Base-by-base conservation (phyloP, 768 basidiomycete species). In the Tubosaeta sp. region DNA sequence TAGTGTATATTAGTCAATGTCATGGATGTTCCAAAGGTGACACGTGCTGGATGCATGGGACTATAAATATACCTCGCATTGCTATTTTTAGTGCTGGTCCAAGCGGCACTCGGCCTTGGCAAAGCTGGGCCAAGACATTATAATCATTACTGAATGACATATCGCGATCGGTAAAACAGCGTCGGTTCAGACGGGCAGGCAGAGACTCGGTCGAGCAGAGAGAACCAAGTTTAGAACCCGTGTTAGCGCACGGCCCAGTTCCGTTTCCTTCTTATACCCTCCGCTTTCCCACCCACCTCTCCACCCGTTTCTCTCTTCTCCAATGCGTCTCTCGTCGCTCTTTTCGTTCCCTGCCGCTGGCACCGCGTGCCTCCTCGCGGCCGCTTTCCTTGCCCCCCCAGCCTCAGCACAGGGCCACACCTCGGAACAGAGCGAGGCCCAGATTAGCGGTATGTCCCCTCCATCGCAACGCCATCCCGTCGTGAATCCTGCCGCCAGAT, bases 381-480 rank as follows among this genome's bases (percentile, higher is more conserved):
- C 27, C 25, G 4, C 29, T 11, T 8, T 30, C n/a, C 32, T 46
- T 22, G 32, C n/a, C 2, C 24, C 44, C 4, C 7, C 14, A 10
- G 29, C 12, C 3, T 22, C 18, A 0, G 38, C 30, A 1, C 44
- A 46, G 44, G 16, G 3, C 5, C 42, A 30, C 6, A 44, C 27
- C 18, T 44, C 44, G 0, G 44, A 46, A 45, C 62, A 63, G 12
- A 66, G 62, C 18, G 75, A 73, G 53, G 69, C 70, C 0, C 56
- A 69, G 16, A 72, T 74, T n/a, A 56, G 60, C 44, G 67, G 76
- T 74, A 35, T 40, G 68, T 61, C 14, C 19, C 4, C 11, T 19
- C 2, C 21, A 1, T 35, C 34, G 1, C n/a, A 16, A 35, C n/a
- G 6, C 16, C 10, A 8, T 0, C 21, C 18, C 8, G 16, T 4